Percentiles rank a stretch among this genome's conserved stretches.
These are phyloP conservation scores for Vicia villosa DNA, from an alignment of 306 rosid genomes.

Conservation along the genomic window DNA sequence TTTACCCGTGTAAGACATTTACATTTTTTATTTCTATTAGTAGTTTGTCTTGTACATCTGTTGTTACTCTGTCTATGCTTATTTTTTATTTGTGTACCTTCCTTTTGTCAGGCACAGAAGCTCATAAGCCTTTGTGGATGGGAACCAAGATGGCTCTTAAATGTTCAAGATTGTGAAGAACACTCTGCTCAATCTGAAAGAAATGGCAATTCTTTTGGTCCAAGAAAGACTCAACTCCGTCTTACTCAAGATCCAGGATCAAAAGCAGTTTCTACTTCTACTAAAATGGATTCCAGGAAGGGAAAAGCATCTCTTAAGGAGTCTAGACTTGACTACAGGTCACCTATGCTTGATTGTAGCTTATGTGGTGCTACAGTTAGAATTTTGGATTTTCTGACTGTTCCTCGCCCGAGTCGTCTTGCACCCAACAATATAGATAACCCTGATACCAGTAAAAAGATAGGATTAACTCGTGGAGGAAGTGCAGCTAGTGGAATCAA, in stretches of 20 bases:
- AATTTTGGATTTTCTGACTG: constrained; percentile 73
- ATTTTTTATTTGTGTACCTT: constrained; percentile 37
- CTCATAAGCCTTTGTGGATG: constrained; percentile 98
- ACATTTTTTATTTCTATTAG: constrained; percentile 8
- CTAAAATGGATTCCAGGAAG: constrained; percentile 78
- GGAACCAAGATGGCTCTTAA: constrained; percentile 96
- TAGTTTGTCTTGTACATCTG: constrained; percentile 1
- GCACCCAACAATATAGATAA: constrained; percentile 69
- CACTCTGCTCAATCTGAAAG: constrained; percentile 99
- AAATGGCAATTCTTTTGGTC: constrained; percentile 83
- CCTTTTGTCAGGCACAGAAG: constrained; percentile 80
- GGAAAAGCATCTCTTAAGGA: constrained; percentile 66
- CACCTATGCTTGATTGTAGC: constrained; percentile 90
- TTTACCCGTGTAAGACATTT: constrained; percentile 72
- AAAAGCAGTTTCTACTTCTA: constrained; percentile 75
- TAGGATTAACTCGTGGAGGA: constrained; percentile 96
- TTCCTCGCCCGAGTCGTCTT: constrained; percentile 83
- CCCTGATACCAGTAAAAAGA: constrained; percentile 84
- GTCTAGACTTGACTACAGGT: constrained; percentile 69
- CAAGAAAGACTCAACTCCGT: constrained; percentile 68
- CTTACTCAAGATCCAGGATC: constrained; percentile 69
- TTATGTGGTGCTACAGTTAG: constrained; percentile 94
- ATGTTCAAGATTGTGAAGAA: constrained; percentile 95
- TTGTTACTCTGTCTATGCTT: constrained; percentile 38
- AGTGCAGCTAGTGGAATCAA: constrained; percentile 99